These are phyloP conservation scores for Paxillus rubicundulus DNA, from an alignment of 768 basidiomycete species.

Conservation along the genomic window DNA sequence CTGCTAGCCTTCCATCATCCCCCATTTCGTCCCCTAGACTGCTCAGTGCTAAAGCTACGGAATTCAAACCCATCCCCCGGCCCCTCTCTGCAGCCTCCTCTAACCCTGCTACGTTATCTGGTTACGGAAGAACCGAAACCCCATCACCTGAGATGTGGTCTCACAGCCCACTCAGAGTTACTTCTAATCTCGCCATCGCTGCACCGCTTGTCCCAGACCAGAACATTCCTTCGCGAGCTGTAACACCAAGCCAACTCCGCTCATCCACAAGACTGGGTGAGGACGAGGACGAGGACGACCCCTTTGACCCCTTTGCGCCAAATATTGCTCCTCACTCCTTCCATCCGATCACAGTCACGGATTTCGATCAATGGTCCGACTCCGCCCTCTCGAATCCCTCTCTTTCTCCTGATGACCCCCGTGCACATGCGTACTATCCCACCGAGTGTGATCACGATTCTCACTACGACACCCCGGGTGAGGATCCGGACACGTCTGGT, in stretches of 20 bases:
- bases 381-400: conserved; percentile 52
- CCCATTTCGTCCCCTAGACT: conserved; percentile 83
- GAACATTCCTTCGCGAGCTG: conserved; percentile 45
- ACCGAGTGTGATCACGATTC: conserved; percentile 31
- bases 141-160: conserved; percentile 92
- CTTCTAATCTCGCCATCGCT: conserved; percentile 88
- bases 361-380: conserved; percentile 60
- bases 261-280: conserved; percentile 59
- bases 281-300: conserved; percentile 76
- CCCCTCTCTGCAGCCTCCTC: conserved; percentile 71
- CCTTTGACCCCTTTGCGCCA: conserved; percentile 73
- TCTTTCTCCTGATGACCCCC: conserved; percentile 50
- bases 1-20: conserved; percentile 80
- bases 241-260: conserved; percentile 70
- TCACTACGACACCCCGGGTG: conserved; percentile 30
- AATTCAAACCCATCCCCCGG: conserved; percentile 82
- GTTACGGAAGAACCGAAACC: conserved; percentile 62
- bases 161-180: conserved; percentile 62
- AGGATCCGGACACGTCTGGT: conserved; percentile 52
- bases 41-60: conserved; percentile 85
- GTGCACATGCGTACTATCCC: conserved; percentile 29
- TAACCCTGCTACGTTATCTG: conserved; percentile 47
- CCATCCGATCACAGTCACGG: conserved; percentile 60
- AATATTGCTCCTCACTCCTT: conserved; percentile 48
- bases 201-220: conserved; percentile 83